Evolutionary conservation across 805 yeast species (phyloP).

Genomic region (Metschnikowia shivogae): DNA sequence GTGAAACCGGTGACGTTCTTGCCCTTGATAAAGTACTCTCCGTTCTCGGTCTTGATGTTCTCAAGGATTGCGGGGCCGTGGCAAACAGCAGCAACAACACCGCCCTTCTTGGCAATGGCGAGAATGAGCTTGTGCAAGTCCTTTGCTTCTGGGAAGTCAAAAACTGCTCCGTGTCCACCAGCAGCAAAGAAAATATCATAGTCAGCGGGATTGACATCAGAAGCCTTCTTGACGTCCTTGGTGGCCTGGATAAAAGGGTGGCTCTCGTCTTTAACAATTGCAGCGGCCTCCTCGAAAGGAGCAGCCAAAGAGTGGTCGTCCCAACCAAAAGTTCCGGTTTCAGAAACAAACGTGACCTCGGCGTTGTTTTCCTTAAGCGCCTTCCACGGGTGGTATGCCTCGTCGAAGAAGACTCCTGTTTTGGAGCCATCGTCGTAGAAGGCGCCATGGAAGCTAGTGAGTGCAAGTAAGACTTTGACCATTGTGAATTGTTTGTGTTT

Average conservation of each 20-base stretch:
- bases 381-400: conserved; percentile 57
- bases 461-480: conserved; percentile 41
- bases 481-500: conserved; percentile 10
- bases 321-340: conserved; percentile 52
- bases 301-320: conserved; percentile 51
- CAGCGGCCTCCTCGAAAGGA: conserved; percentile 42
- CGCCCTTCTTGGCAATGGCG: conserved; percentile 46
- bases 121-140: conserved; percentile 44
- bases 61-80: conserved; percentile 63
- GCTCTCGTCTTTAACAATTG: conserved; percentile 34
- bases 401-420: conserved; percentile 59
- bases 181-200: conserved; percentile 56
- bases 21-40: conserved; percentile 46
- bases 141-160: conserved; percentile 53
- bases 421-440: conserved; percentile 55
- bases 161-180: conserved; percentile 63
- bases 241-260: conserved; percentile 36
- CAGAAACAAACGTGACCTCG: conserved; percentile 55
- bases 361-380: conserved; percentile 45
- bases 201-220: conserved; percentile 45
- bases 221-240: conserved; percentile 41
- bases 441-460: conserved; percentile 38
- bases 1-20: conserved; percentile 60
- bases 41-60: conserved; percentile 36
- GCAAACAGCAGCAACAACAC: conserved; percentile 62